Base-by-base conservation (phyloP, 163 green algal genomes). In the Trebouxia gelatinosa region DNA sequence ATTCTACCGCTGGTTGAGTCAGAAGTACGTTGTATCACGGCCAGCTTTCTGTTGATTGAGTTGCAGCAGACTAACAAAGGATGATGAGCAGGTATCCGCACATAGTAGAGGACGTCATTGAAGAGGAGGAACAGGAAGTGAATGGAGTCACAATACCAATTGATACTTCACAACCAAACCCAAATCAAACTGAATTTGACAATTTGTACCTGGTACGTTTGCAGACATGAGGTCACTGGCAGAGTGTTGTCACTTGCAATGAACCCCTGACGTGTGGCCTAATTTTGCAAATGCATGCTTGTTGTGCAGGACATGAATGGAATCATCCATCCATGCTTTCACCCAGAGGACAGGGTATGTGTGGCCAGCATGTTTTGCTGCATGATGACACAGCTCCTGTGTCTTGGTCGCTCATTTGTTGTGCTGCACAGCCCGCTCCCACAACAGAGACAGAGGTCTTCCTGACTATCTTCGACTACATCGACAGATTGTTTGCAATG, bases 281-380 rank as follows among this genome's bases (percentile, higher is more conserved):
- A 19, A 19, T 59, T 59, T 23, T 59, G 48, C 19, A 23, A 3
- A 59, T 59, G 48, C 48, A 29, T 23, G 48, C 48, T 2, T 59
- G 48, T 23, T 28, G 48, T 91, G 74, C 93, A 97, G 88, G 93
- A 98, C 81, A 96, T 98, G 93, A 97, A 97, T 78, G 91, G 91
- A 21, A 95, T 98, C 83, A 96, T 98, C 54, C 94, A 97, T 82
- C 95, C 95, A 5, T 99, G 95, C 91, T 98, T 98, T 83, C 95
- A 99, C 82, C 95, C 95, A 13, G 95, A 98, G 86, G 95, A 99
- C 89, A 84, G 88, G 81, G 89, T 95, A 43, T 34, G 39, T 39
- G 23, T 51, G 29, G 35, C 65, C 3, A 23, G 1, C 48, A 19
- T 58, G 3, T 3, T 59, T 23, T 59, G 48, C 48, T 59, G 48